Base-by-base conservation (phyloP, 768 basidiomycete species). In the Amyloporia xantha region DNA sequence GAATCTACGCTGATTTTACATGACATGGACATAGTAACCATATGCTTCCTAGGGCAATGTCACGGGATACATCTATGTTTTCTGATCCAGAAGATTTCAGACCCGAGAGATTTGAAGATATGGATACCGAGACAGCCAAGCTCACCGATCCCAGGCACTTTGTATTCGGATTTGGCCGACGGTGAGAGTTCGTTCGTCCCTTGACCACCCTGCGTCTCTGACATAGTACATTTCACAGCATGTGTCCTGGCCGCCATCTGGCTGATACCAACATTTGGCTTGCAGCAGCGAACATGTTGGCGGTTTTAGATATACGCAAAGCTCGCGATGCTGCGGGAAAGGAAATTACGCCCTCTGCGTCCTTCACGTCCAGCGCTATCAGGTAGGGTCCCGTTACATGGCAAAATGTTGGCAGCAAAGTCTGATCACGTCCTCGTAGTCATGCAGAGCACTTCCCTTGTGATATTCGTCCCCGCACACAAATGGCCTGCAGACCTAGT, bases 11-110 rank as follows among this genome's bases (percentile, higher is more conserved):
- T 4, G 9, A 6, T 20, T 21, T 21, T 17, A 20, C 10, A 7
- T 17, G 2, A 27, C n/a, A 11, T 41, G 7, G 7, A 12, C 19
- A 12, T 13, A 26, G 3, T 26, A 21, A n/a, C 9, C 28, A 36
- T 35, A 25, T 38, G 7, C 19, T 24, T 9, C 13, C 2, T 3
- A 58, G 57, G 54, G 44, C 54, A 0, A 68, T 83, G 37, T 66
- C 73, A 5, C 78, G 79, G 54, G 80, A 84, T 57, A 69, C 76
- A 26, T 33, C 37, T 10, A 49, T 55, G 7, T 72, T 66, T 45
- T 44, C 56, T 3, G 53, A 69, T 41, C 71, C 71, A 13, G 51
- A 52, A 21, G 42, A 12, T 13, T 62, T 62, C 52, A 41, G 50
- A 30, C 61, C 61, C 5, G 62, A 63, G 44, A 53, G 63, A 62